Evolutionary conservation across 495 filamentous ascomycete genomes (phyloP).

Genomic region (Hypomontagnella submonticulosa): DNA sequence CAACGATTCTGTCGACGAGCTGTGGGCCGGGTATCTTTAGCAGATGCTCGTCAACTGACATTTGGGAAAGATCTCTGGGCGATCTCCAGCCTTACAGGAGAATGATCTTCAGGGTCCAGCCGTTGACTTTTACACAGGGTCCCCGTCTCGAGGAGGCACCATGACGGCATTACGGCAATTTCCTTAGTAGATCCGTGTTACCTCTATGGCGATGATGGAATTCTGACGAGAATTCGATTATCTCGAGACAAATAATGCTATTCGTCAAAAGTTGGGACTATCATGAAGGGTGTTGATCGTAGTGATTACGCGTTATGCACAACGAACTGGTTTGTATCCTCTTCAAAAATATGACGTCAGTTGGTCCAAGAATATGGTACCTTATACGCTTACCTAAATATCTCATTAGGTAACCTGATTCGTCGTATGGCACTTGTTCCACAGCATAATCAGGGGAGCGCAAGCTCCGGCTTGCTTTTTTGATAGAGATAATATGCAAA

Average conservation of each 20-base stretch:
- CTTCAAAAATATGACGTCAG: conserved; percentile 34
- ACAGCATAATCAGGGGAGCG: conserved; percentile 13
- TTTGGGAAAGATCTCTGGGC: conserved; percentile 12
- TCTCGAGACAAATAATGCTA: not conserved
- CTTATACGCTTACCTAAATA: conserved; percentile 19
- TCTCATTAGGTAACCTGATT: no score
- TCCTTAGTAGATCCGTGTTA: no score
- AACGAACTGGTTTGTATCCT: not conserved
- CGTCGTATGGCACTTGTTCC: not conserved
- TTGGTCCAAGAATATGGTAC: not conserved
- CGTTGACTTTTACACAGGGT: conserved; percentile 19
- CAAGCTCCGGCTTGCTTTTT: conserved; percentile 25
- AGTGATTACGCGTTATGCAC: conserved; percentile 1
- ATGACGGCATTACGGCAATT: conserved; percentile 8
- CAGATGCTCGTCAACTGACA: conserved; percentile 2
- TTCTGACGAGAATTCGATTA: not conserved
- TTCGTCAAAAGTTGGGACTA: not conserved
- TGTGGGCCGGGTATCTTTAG: conserved; percentile 8
- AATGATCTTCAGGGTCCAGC: conserved; percentile 42
- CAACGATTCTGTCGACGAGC: not conserved
- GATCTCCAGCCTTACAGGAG: conserved; percentile 27
- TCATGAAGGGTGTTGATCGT: not conserved
- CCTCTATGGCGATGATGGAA: not conserved
- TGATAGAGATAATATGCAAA: not conserved
- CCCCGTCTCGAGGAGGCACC: not conserved